phyloP scores from a whole-genome alignment of 805 yeast species.

The Kuraishia piskuri region DNA sequence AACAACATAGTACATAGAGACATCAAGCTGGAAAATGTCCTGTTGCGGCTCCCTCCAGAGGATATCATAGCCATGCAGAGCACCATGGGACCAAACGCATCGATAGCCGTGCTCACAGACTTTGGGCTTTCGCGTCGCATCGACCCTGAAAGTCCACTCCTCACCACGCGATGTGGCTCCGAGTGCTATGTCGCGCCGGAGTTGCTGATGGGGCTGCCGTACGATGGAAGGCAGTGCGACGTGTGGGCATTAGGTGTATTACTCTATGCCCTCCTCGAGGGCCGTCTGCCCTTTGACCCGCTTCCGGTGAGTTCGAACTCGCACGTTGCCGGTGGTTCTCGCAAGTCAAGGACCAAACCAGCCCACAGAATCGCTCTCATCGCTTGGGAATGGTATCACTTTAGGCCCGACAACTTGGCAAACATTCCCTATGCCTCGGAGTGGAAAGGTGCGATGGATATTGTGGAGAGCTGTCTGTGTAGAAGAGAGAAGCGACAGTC shows the following conservation, averaged over 20 bases:
- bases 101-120: constrained; percentile 62
- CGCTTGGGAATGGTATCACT: constrained; percentile 79
- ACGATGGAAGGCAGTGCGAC: constrained; percentile 87
- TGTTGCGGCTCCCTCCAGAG: constrained; percentile 30
- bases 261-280: constrained; percentile 77
- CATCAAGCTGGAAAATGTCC: constrained; percentile 77
- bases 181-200: constrained; percentile 97
- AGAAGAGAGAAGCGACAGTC: constrained; percentile 36
- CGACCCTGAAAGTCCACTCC: constrained; percentile 47
- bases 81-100: constrained; percentile 7
- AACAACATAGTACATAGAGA: constrained; percentile 79
- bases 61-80: constrained; percentile 18
- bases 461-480: constrained; percentile 42
- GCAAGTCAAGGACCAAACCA: constrained; percentile 44
- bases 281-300: constrained; percentile 86
- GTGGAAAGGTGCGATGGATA: constrained; percentile 37
- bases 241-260: constrained; percentile 94
- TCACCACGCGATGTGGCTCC: constrained; percentile 90
- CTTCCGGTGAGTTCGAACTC: constrained; percentile 43
- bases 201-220: constrained; percentile 78
- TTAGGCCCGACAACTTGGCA: constrained; percentile 20
- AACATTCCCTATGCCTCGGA: constrained; percentile 12
- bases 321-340: constrained; percentile 28
- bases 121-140: constrained; percentile 79
- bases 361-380: constrained; percentile 89